Conservation (phyloP, 164 flowering plant species). For the Tetrastigma voinierianum region DNA sequence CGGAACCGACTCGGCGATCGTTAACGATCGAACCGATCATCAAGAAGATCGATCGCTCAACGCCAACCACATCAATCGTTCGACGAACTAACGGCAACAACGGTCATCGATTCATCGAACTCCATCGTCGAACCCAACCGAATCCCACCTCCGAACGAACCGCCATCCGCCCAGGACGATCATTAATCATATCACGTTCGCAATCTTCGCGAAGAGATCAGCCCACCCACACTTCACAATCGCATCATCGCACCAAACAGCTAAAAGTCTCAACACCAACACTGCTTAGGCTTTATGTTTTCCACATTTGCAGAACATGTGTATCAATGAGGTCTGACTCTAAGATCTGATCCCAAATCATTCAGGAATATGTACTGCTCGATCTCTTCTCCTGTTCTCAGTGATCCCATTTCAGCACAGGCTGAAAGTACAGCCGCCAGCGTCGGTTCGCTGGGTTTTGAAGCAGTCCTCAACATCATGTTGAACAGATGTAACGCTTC, state of each 20-base stretch:
- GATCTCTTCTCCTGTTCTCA: constrained; percentile 27
- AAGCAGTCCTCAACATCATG: constrained; percentile 12
- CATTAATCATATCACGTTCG: too few species aligned
- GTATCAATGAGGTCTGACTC: constrained; percentile 37
- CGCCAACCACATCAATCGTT: too few species aligned
- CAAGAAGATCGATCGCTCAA: too few species aligned
- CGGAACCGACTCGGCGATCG: too few species aligned
- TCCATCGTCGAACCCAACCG: too few species aligned
- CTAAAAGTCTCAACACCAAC: constrained; percentile 41
- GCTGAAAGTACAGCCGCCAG: constrained; percentile 32
- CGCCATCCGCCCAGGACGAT: too few species aligned
- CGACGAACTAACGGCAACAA: too few species aligned
- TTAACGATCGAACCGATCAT: too few species aligned
- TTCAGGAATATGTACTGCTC: constrained; percentile 26
- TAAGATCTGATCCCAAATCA: constrained; percentile 23
- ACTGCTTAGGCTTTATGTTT: constrained; percentile 30
- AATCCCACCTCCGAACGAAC: too few species aligned
- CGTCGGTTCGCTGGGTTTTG: constrained; percentile 33
- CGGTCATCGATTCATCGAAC: too few species aligned
- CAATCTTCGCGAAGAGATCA: too few species aligned
- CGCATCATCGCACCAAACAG: constrained; percentile 46
- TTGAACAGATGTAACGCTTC: constrained; percentile 36
- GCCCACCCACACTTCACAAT: constrained; percentile 39
- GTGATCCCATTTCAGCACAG: constrained; percentile 44
- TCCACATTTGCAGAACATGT: constrained; percentile 47